These are phyloP conservation scores for Tylopilus felleus DNA, from an alignment of 768 basidiomycete genomes.

Conservation along the genomic window DNA sequence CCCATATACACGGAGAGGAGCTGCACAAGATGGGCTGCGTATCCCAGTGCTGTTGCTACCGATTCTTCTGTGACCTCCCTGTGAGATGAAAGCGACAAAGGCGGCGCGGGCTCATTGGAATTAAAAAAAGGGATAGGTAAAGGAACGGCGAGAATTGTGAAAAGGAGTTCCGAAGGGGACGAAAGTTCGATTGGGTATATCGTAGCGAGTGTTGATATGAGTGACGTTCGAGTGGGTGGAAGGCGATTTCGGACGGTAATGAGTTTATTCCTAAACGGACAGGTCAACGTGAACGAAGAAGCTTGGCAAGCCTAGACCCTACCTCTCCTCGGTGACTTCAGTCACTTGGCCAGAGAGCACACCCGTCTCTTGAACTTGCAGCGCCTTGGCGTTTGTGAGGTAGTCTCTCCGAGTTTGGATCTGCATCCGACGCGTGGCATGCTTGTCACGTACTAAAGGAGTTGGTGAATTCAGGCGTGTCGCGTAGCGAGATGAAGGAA, in stretches of 20 bases:
- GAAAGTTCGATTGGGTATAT: constrained; percentile 90
- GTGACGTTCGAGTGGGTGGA: constrained; percentile 52
- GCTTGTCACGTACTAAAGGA: constrained; percentile 40
- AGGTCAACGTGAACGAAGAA: constrained; percentile 16
- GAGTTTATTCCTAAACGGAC: constrained; percentile 43
- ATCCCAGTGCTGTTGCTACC: constrained; percentile 88
- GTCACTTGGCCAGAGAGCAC: constrained; percentile 28
- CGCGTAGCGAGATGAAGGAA: constrained; percentile 20
- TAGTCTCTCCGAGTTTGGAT: constrained; percentile 45
- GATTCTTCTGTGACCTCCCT: constrained; percentile 79
- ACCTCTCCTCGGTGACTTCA: constrained; percentile 41
- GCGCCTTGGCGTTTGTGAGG: constrained; percentile 42
- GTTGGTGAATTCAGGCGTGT: constrained; percentile 10
- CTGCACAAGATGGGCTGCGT: constrained; percentile 83
- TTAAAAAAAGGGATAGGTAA: constrained; percentile 79
- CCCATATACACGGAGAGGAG: constrained; percentile 77
- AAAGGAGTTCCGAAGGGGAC: constrained; percentile 82
- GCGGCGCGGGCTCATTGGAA: constrained; percentile 78
- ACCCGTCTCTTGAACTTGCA: constrained; percentile 33
- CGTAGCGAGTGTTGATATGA: constrained; percentile 65
- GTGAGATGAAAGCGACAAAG: constrained; percentile 60
- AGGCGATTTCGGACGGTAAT: constrained; percentile 47
- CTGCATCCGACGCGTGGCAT: constrained; percentile 42
- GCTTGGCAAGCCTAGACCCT: constrained; percentile 5
- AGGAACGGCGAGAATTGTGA: constrained; percentile 82